A percentile compares a stretch with the other conserved stretches of the same genome.
Evolutionary conservation across 139 green algal species (phyloP).

Genomic region (Spirogloea muscicola): DNA sequence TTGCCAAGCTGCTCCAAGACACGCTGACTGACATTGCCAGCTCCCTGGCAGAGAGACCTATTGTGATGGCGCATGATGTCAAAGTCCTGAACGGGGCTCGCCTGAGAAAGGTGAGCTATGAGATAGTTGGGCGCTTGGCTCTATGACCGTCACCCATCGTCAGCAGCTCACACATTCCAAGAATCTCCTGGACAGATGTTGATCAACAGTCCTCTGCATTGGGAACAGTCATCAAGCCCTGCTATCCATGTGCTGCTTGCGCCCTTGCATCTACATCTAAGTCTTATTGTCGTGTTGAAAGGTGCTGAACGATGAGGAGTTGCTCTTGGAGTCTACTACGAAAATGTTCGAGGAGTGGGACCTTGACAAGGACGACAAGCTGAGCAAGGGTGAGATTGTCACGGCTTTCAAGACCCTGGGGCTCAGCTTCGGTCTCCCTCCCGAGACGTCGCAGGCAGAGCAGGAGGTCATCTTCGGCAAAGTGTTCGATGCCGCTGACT

Average conservation of each 20-base stretch:
- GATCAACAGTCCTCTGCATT: no score
- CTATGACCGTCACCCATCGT: no score
- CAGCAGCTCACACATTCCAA: no score
- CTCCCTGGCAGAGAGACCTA: neutral
- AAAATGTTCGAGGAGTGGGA: constrained; percentile 38
- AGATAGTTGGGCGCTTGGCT: no score
- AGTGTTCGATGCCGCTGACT: constrained; percentile 25
- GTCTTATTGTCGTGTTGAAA: no score
- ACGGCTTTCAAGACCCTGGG: constrained; percentile 23
- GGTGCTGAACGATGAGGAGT: constrained; percentile 8
- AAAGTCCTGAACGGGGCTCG: constrained; percentile 21
- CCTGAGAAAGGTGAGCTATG: constrained; percentile 1
- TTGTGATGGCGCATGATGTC: constrained; percentile 1
- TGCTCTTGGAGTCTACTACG: neutral
- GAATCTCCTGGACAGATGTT: no score
- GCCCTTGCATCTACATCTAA: no score
- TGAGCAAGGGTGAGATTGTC: neutral
- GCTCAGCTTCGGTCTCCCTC: constrained; percentile 22
- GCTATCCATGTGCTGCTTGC: no score
- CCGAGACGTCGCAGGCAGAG: neutral
- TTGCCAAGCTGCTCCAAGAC: constrained; percentile 4
- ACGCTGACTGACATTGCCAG: constrained; percentile 6
- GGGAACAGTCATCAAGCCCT: no score
- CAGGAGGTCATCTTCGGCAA: constrained; percentile 11
- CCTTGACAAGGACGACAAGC: neutral